phyloP scores from a whole-genome alignment of 2,329 filamentous ascomycete genomes.

The Exophiala alcalophila region DNA sequence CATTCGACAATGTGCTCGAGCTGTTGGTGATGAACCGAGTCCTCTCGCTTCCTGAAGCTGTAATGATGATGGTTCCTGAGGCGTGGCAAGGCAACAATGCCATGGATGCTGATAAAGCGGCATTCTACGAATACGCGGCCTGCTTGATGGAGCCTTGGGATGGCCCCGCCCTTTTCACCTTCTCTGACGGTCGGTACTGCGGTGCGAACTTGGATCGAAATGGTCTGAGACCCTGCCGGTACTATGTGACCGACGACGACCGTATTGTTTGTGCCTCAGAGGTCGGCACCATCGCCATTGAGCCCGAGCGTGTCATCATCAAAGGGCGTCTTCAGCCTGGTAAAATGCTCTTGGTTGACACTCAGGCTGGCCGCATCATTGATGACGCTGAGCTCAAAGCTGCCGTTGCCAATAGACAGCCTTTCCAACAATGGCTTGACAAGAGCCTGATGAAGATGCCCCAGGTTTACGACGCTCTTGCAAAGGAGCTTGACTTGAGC shows the following conservation, averaged over 20 bases:
- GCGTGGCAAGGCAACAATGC: slow-evolving; percentile 91
- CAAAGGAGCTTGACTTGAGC: slow-evolving; percentile 58
- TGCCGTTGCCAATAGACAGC: slow-evolving; percentile 78
- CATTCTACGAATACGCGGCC: slow-evolving; percentile 97
- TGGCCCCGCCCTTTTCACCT: slow-evolving; percentile 92
- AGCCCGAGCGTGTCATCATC: slow-evolving; percentile 83
- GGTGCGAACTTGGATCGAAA: slow-evolving; percentile 96
- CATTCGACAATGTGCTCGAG: slow-evolving; percentile 95
- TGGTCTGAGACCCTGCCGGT: slow-evolving; percentile 89
- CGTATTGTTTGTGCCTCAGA: slow-evolving; percentile 96
- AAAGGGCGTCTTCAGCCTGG: slow-evolving; percentile 93
- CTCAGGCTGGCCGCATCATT: slow-evolving; percentile 84
- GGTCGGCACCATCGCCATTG: slow-evolving; percentile 87
- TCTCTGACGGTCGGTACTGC: slow-evolving; percentile 93
- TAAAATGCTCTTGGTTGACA: slow-evolving; percentile 94
- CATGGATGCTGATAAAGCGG: slow-evolving; percentile 93
- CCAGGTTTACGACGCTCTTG: slow-evolving; percentile 64
- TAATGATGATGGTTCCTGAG: slow-evolving; percentile 98
- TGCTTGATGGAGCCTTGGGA: slow-evolving; percentile 99
- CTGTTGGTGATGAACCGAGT: slow-evolving; percentile 93
- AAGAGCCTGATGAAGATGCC: slow-evolving; percentile 80
- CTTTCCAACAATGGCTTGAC: slow-evolving; percentile 87
- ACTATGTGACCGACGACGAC: slow-evolving; percentile 95
- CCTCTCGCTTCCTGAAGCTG: slow-evolving; percentile 87
- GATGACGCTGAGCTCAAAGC: slow-evolving; percentile 90